Conservation (phyloP, 495 filamentous ascomycete species). For the Sabuloglossum arenarium region DNA sequence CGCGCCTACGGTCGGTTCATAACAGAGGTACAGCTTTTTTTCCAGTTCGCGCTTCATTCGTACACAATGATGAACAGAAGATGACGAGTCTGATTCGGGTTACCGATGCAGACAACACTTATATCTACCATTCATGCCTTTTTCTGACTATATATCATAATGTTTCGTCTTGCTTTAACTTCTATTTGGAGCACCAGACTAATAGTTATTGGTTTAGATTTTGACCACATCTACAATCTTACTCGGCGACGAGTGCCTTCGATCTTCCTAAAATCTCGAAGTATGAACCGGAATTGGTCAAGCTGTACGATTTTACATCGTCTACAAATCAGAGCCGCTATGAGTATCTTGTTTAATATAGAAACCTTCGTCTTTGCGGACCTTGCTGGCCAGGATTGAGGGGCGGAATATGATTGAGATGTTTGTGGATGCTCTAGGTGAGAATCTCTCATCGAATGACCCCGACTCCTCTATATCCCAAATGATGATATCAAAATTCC, state of each 20-base stretch:
- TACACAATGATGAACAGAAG: constrained; percentile 44
- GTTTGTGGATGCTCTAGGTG: neutral
- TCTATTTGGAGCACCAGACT: neutral
- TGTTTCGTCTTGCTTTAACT: neutral
- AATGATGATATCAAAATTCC: constrained; percentile 45
- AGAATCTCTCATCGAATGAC: neutral
- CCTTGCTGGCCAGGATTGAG: no score
- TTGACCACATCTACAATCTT: neutral
- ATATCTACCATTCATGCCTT: constrained; percentile 64
- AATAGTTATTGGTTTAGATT: neutral
- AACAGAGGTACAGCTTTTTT: neutral
- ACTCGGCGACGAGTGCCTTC: no score
- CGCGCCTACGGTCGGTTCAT: neutral
- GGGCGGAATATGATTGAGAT: neutral
- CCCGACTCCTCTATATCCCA: neutral
- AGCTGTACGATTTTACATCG: neutral
- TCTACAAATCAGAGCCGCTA: neutral
- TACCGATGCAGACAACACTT: constrained; percentile 57
- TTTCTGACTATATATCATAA: constrained; percentile 25
- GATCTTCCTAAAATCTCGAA: no score
- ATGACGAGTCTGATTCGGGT: constrained; percentile 81
- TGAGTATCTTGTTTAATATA: no score
- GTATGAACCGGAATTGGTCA: neutral
- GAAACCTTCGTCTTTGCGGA: no score
- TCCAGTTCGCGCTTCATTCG: neutral